Conservation (phyloP, 805 yeast species). For the Lipomyces chichibuensis region DNA sequence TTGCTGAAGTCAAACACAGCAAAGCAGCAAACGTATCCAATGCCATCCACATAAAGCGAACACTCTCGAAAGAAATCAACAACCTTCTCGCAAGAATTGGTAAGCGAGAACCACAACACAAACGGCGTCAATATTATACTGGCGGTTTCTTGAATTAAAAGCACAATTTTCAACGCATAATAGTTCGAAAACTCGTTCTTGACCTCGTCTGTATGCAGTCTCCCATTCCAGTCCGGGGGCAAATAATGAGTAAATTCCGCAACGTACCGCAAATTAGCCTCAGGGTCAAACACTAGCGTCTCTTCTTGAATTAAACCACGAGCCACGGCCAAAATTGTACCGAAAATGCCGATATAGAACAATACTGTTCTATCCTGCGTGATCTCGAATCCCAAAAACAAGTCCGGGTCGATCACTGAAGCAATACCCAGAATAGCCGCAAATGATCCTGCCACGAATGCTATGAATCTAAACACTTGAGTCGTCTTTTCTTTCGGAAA, state of each 20-base stretch:
- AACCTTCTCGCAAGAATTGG: constrained; percentile 70
- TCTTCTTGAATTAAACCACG: constrained; percentile 69
- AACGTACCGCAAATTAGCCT: constrained; percentile 75
- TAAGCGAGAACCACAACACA: constrained; percentile 81
- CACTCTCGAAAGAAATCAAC: constrained; percentile 90
- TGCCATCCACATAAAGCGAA: constrained; percentile 87
- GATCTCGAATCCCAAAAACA: constrained; percentile 85
- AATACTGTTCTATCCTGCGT: constrained; percentile 78
- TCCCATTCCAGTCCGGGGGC: constrained; percentile 85
- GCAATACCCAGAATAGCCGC: constrained; percentile 82
- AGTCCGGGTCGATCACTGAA: constrained; percentile 83
- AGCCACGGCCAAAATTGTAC: constrained; percentile 84
- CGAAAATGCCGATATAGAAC: constrained; percentile 85
- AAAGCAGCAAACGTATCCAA: constrained; percentile 91
- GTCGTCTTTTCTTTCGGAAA: constrained; percentile 81
- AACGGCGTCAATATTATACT: constrained; percentile 86
- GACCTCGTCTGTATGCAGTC: constrained; percentile 78
- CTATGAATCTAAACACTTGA: constrained; percentile 54
- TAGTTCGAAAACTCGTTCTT: constrained; percentile 78
- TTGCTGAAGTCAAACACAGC: constrained; percentile 88
- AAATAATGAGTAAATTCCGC: constrained; percentile 87
- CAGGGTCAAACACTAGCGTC: constrained; percentile 86
- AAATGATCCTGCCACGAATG: constrained; percentile 84
- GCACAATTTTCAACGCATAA: constrained; percentile 71
- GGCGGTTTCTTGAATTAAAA: constrained; percentile 75